Percentiles rank a stretch among this genome's conserved stretches.
Evolutionary conservation across 192 early-diverging fungal species (phyloP).

Genomic region (Lunasporangiospora selenospora): DNA sequence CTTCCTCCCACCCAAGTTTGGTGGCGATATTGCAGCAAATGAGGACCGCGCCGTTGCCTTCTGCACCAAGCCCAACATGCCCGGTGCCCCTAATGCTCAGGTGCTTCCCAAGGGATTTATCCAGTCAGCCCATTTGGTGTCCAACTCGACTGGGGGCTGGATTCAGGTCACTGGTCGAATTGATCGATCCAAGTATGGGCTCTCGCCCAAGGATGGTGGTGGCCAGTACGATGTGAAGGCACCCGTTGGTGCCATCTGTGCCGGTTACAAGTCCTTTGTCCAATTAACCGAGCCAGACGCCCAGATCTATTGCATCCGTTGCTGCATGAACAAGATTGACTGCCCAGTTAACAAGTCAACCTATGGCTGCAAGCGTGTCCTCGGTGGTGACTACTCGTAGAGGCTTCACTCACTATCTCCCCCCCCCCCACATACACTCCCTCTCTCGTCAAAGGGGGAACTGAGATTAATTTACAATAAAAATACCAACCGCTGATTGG

Average conservation of each 20-base stretch:
- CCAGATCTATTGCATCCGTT: constrained; percentile 53
- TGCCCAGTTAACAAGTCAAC: constrained; percentile 26
- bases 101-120: constrained; percentile 51
- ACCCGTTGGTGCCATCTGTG: constrained; percentile 49
- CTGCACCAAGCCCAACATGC: constrained; percentile 21
- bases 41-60: constrained; percentile 40
- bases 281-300: constrained; percentile 52
- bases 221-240: constrained; percentile 59
- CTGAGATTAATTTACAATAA: no score
- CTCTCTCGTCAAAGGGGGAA: no score
- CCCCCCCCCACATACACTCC: no score
- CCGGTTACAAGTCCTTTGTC: constrained; percentile 49
- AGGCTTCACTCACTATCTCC: no score
- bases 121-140: constrained; percentile 43
- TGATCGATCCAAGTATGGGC: constrained; percentile 42
- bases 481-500: no score
- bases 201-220: constrained; percentile 52
- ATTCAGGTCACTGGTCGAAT: constrained; percentile 63
- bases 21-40: constrained; percentile 24
- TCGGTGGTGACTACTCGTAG: constrained; percentile 24
- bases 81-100: constrained; percentile 46
- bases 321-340: constrained; percentile 38
- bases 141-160: constrained; percentile 23
- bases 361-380: constrained; percentile 22
- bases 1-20: constrained; percentile 36